Evolutionary conservation across 2,329 filamentous ascomycete species (phyloP).

Genomic region (Hypoxylon sp.): DNA sequence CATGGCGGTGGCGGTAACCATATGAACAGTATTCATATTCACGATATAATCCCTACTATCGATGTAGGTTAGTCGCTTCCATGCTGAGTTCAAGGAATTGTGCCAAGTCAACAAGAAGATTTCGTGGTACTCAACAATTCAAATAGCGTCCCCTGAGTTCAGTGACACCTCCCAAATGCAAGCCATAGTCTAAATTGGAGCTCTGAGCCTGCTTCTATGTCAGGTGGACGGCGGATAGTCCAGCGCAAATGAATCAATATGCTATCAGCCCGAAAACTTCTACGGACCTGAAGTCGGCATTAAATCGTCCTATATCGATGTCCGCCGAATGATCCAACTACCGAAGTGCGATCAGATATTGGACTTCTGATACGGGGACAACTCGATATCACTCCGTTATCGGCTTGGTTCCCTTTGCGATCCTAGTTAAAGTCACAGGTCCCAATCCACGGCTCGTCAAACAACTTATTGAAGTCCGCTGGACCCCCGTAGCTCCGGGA

Average conservation of each 20-base stretch:
- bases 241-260: background rate
- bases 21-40: background rate
- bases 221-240: background rate
- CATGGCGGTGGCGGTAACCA: background rate
- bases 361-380: background rate
- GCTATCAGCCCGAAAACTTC: background rate
- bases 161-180: conserved; percentile 61
- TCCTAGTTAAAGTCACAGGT: background rate
- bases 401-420: background rate
- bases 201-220: background rate
- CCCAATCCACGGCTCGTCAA: background rate
- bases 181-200: conserved; percentile 52
- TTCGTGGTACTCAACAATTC: conserved; percentile 67
- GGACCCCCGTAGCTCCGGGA: background rate
- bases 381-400: background rate
- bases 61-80: conserved; percentile 63
- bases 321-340: background rate
- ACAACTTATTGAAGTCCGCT: background rate
- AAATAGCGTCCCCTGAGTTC: conserved; percentile 66
- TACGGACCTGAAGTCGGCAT: background rate
- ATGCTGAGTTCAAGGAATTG: conserved; percentile 71
- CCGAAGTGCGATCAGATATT: background rate
- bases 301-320: background rate
- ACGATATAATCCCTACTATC: background rate
- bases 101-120: conserved; percentile 66